These are phyloP conservation scores for Mycena floridula DNA, from an alignment of 768 basidiomycete species.

Conservation along the genomic window DNA sequence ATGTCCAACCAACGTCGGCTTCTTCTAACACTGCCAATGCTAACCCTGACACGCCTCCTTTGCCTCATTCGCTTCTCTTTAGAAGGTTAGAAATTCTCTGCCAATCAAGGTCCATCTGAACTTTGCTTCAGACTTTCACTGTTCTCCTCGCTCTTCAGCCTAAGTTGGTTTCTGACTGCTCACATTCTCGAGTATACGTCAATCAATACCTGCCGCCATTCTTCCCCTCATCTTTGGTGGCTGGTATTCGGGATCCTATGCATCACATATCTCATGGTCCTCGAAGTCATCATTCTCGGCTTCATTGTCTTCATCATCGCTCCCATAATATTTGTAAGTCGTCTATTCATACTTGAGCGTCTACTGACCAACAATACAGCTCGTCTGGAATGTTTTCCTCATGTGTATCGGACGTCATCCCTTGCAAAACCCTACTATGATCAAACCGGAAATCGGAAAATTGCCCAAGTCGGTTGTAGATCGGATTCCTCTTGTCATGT, in stretches of 20 bases:
- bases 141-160: slow-evolving; percentile 61
- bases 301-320: slow-evolving; percentile 74
- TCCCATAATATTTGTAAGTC: slow-evolving; percentile 70
- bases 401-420: slow-evolving; percentile 79
- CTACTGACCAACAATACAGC: slow-evolving; percentile 27
- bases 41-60: background rate
- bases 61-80: slow-evolving; percentile 20
- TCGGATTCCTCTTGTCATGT: slow-evolving; percentile 76
- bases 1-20: background rate
- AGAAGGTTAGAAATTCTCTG: slow-evolving; percentile 16
- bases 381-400: slow-evolving; percentile 73
- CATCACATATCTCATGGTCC: slow-evolving; percentile 69
- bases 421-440: slow-evolving; percentile 62
- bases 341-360: slow-evolving; percentile 4
- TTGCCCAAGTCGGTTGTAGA: slow-evolving; percentile 68
- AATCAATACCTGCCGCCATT: slow-evolving; percentile 60
- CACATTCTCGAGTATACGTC: slow-evolving; percentile 79
- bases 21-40: background rate
- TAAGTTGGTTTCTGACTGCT: slow-evolving; percentile 79
- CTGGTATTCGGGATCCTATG: slow-evolving; percentile 74
- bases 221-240: slow-evolving; percentile 85
- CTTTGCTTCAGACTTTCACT: slow-evolving; percentile 44
- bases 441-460: slow-evolving; percentile 76
- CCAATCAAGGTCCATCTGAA: slow-evolving; percentile 2
- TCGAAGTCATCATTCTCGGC: slow-evolving; percentile 69